Base-by-base conservation (phyloP, 2,329 filamentous ascomycete species). In the Acarospora socialis region DNA sequence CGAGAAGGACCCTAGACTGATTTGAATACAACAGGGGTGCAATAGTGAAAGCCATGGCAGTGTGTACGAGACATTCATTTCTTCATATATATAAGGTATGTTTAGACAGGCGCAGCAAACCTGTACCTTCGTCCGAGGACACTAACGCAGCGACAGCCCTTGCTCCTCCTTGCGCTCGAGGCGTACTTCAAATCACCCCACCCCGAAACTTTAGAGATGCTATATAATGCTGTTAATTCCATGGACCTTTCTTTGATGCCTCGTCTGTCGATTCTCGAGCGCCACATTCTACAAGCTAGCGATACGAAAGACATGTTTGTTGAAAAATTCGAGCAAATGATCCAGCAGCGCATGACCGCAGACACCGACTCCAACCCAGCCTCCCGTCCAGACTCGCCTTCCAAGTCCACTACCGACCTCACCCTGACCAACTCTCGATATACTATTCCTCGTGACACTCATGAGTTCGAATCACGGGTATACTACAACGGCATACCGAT, bases 241-340 rank as follows among this genome's bases (percentile, higher is more conserved):
- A 98, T 98, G 90, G 90, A 98, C 47, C 66, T 98, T 37, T 94
- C 87, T 1, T 62, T 95, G 9, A 81, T 98, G 73, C 90, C 90
- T 1, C 77, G 69, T 43, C 63, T 98, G 32, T 92, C 79, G 38
- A 61, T 78, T 21, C 69, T 94, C 5, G 90, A 98, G 56, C 72
- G 80, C 30, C 76, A 83, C 45, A 76, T 98, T 33, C 57, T 98
- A 16, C 83, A 93, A 52, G 76, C 81, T 6, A 92, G 79, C 51
- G 86, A 94, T 46, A 86, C 84, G 46, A 92, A 92, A 52, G 90
- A 98, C 51, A 73, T 98, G 46, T 98, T 98, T 50, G 72, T 94
- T 19, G 90, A 98, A 51, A 98, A 95, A 51, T 98, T 98, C 46
- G 84, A 94, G 55, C 75, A 79, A 41, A 92, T 95, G 76, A 80